A percentile compares a stretch with the other conserved stretches of the same genome.
Conservation (phyloP, 371 early-diverging fungal genomes). For the Apophysomyces elegans region DNA sequence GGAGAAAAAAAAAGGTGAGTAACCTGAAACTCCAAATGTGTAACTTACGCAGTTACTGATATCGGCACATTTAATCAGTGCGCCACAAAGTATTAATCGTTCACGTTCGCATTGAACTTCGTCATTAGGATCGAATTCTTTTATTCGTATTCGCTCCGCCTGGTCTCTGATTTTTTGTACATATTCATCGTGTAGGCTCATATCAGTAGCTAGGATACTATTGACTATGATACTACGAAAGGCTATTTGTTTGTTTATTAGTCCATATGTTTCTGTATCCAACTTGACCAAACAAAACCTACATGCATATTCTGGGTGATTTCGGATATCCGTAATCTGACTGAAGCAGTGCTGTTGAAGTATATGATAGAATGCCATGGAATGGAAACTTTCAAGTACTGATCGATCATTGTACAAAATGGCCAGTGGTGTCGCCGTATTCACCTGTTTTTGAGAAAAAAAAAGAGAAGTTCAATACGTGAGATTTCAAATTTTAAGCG, state of each 20-base stretch:
- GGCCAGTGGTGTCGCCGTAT: conserved; percentile 81
- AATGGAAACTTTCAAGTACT: conserved; percentile 40
- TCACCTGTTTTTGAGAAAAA: conserved; percentile 42
- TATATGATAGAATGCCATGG: conserved; percentile 12
- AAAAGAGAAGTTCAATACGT: neutral
- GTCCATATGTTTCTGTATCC: conserved; percentile 13
- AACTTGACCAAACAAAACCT: conserved; percentile 17
- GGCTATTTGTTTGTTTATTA: conserved; percentile 33
- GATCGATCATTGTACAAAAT: conserved; percentile 92
- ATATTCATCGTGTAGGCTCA: conserved; percentile 84
- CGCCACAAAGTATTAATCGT: conserved; percentile 59
- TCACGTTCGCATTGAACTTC: conserved; percentile 30
- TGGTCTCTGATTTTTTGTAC: conserved; percentile 70
- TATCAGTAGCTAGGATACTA: conserved; percentile 84
- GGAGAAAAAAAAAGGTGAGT: conserved; percentile 10
- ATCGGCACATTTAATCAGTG: conserved; percentile 87
- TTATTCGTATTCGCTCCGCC: conserved; percentile 42
- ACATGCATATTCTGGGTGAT: conserved; percentile 36
- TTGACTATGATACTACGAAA: conserved; percentile 75
- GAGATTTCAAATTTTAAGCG: conserved; percentile 22
- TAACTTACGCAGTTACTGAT: conserved; percentile 75
- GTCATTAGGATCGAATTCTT: conserved; percentile 30
- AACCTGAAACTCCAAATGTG: neutral
- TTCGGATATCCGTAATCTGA: conserved; percentile 47
- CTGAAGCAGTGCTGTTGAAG: conserved; percentile 58